Evolutionary conservation across 1,284 basidiomycete species (phyloP), one percentile per base, ranked within the genome.

Genomic region (Leccinum glutinopallens): DNA sequence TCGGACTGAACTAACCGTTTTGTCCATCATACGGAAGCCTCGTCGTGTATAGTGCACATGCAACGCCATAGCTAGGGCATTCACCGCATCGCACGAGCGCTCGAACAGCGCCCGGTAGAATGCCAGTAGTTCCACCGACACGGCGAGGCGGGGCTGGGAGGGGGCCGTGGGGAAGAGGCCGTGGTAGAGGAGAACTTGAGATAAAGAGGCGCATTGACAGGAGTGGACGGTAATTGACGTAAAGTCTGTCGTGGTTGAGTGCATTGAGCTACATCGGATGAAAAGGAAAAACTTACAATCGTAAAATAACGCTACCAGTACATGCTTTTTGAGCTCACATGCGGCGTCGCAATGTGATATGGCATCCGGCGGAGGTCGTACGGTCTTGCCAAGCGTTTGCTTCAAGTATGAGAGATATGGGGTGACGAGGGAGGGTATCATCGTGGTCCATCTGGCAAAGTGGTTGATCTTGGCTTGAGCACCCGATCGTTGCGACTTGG

Each of bases 51-150:
- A 66, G 15, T 66, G 57, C 0, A 33, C 15, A 8, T 66, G 49
- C 9, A 66, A 37, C 0, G 59, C 63, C 2, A n/a, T 19, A 1
- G 62, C 56, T 4, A 66, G 35, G 1, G 56, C 49, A 25, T 64
- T 66, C 32, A 63, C 35, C 1, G 37, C 65, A 49, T 66, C 59
- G 29, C 65, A 64, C 2, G 51, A 60, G 1, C 22, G 51, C 19
- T 65, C 62, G 15, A 63, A 65, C 3, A 65, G 33, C 5, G 61
- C 62, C 7, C 37, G 17, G 29, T 66, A 66, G n/a, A 66, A 66
- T 6, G 35, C 41, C 2, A 65, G 60, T 3, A 66, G 12, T 5
- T 66, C 60, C 0, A 59, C 7, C 0, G 63, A 66, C 13, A 66
- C 41, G 0, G 65, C 65, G 59, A 66, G 59, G 3, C 22, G 53